Percentiles rank a stretch among this genome's conserved stretches.
phyloP scores from a whole-genome alignment of 345 rosid genomes.

The Xanthoceras sorbifolium region DNA sequence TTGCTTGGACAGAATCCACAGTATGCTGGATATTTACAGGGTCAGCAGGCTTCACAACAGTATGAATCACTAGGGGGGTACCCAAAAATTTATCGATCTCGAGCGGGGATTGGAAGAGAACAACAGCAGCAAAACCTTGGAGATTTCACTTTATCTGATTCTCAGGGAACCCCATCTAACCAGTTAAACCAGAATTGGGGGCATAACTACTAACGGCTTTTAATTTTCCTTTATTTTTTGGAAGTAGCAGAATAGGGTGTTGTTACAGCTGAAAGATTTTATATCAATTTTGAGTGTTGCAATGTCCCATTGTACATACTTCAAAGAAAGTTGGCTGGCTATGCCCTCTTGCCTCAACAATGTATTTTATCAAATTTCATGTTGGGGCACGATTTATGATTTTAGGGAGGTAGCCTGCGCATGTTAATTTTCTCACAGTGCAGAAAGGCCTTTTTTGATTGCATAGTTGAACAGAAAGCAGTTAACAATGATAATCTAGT shows the following conservation, averaged over 20 bases:
- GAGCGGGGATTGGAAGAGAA: slow-evolving; percentile 19
- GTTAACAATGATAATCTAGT: background rate
- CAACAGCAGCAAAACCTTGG: slow-evolving; percentile 24
- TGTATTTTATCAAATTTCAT: slow-evolving; percentile 14
- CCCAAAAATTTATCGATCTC: slow-evolving; percentile 23
- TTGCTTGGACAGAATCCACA: slow-evolving; percentile 30
- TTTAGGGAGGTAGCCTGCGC: background rate
- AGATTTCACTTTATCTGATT: slow-evolving; percentile 18
- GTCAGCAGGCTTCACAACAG: slow-evolving; percentile 30
- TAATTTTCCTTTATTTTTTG: background rate
- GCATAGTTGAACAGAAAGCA: slow-evolving; percentile 1
- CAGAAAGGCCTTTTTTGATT: background rate
- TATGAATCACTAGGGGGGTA: slow-evolving; percentile 27
- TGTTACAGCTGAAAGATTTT: slow-evolving; percentile 6
- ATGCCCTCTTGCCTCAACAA: slow-evolving; percentile 21
- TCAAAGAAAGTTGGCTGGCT: slow-evolving; percentile 10
- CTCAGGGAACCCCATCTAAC: slow-evolving; percentile 21
- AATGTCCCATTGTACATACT: slow-evolving; percentile 31
- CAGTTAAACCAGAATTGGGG: slow-evolving; percentile 26
- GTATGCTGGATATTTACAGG: slow-evolving; percentile 28
- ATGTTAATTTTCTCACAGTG: background rate
- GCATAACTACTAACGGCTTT: slow-evolving; percentile 25
- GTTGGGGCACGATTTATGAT: slow-evolving; percentile 20
- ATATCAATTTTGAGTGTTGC: slow-evolving; percentile 21
- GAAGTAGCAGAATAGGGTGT: slow-evolving; percentile 23